Percentiles rank a stretch among this genome's conserved stretches.
Conservation (phyloP, 805 yeast species). For the Saccharomycopsis fibuligera region DNA sequence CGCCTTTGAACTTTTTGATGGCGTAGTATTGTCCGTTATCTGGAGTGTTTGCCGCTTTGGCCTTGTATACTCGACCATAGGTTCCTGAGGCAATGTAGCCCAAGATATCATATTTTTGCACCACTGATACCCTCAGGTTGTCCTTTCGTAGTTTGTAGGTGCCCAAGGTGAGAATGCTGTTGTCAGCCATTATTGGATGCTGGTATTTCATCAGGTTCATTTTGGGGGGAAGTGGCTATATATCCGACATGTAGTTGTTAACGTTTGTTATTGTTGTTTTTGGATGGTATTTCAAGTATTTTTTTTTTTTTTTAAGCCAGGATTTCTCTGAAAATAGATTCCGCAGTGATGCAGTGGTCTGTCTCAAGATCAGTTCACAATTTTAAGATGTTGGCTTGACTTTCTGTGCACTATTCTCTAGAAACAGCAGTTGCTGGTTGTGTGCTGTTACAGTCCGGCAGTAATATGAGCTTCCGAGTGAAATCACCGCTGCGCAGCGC, state of each 20-base stretch:
- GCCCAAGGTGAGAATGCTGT: slow-evolving; percentile 46
- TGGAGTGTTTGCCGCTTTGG: slow-evolving; percentile 41
- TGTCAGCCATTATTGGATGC: slow-evolving; percentile 50
- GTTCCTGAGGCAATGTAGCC: slow-evolving; percentile 99
- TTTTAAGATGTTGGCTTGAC: no score
- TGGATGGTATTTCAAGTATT: neutral
- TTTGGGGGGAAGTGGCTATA: no score
- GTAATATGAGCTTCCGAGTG: no score
- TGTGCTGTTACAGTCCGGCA: no score
- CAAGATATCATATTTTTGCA: slow-evolving; percentile 78
- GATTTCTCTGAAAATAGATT: no score
- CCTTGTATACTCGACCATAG: slow-evolving; percentile 92
- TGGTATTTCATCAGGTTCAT: slow-evolving; percentile 17
- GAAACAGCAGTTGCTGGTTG: no score
- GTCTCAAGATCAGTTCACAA: no score
- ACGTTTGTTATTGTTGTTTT: neutral
- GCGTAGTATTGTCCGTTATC: slow-evolving; percentile 49
- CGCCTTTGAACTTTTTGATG: slow-evolving; percentile 92
- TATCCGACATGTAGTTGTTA: no score
- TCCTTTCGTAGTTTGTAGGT: slow-evolving; percentile 64
- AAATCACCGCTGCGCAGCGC: no score
- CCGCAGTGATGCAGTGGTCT: no score
- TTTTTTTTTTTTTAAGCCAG: no score
- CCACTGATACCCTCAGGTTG: slow-evolving; percentile 58
- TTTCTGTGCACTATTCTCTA: no score